phyloP scores from a whole-genome alignment of 2,329 filamentous ascomycete genomes.

The Exophiala calicioides region DNA sequence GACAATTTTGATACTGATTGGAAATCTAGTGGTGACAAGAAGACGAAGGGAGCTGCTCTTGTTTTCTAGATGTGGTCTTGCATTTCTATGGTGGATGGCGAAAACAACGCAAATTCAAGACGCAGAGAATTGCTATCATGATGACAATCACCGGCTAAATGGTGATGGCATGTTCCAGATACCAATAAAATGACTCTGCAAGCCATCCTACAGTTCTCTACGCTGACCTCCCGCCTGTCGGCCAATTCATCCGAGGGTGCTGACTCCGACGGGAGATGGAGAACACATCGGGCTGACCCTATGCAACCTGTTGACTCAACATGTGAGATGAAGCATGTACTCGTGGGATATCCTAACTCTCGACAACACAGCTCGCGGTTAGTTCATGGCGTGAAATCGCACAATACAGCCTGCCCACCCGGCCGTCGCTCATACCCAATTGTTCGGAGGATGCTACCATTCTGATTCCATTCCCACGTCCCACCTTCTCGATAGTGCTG shows the following conservation, averaged over 20 bases:
- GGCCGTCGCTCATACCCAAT: not conserved
- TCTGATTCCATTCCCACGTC: too few species aligned
- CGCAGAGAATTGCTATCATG: conserved; percentile 8
- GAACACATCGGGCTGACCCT: too few species aligned
- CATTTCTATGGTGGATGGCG: conserved; percentile 12
- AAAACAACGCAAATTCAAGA: conserved; percentile 4
- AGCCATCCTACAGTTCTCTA: not conserved
- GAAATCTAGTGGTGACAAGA: conserved; percentile 90
- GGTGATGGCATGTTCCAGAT: conserved; percentile 14
- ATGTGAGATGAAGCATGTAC: too few species aligned
- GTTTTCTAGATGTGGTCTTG: conserved; percentile 77
- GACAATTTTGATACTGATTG: conserved; percentile 11
- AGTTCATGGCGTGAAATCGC: too few species aligned
- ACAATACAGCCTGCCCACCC: too few species aligned
- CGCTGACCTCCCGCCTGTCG: not conserved
- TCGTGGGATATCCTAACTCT: too few species aligned
- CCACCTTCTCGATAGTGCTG: too few species aligned
- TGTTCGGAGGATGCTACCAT: too few species aligned
- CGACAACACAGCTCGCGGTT: too few species aligned
- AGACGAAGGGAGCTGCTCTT: conserved; percentile 99
- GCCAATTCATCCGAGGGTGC: too few species aligned
- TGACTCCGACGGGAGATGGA: too few species aligned
- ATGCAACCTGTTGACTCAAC: too few species aligned
- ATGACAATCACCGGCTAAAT: not conserved
- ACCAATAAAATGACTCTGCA: conserved; percentile 13